These are phyloP conservation scores for Alternaria arbusti DNA, from an alignment of 2,329 filamentous ascomycete genomes.

Conservation along the genomic window DNA sequence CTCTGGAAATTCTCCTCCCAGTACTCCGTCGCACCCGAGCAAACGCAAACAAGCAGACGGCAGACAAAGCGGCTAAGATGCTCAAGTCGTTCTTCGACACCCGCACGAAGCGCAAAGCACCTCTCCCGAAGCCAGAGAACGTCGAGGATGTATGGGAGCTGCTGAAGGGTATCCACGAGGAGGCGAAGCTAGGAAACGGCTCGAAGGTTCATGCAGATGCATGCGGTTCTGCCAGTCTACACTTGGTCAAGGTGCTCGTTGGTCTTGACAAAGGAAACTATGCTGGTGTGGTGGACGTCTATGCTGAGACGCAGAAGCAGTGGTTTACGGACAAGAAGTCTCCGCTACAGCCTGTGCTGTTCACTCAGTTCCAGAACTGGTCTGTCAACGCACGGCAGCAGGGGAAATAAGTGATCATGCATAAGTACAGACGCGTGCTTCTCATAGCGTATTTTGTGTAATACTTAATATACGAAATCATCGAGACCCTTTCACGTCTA, in stretches of 20 bases:
- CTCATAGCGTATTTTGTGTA: neutral
- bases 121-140: constrained; percentile 53
- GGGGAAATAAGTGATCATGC: constrained; percentile 24
- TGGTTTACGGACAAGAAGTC: constrained; percentile 53
- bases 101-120: constrained; percentile 57
- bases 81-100: constrained; percentile 75
- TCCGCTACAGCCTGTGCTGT: constrained; percentile 52
- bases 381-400: constrained; percentile 36
- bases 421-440: neutral
- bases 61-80: constrained; percentile 74
- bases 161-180: constrained; percentile 71
- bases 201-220: constrained; percentile 76
- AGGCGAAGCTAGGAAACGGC: constrained; percentile 66
- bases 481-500: neutral
- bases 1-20: constrained; percentile 74
- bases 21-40: constrained; percentile 77
- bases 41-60: constrained; percentile 77
- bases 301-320: constrained; percentile 52
- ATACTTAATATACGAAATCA: neutral
- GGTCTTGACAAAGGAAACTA: constrained; percentile 53
- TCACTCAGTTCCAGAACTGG: constrained; percentile 58
- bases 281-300: constrained; percentile 48
- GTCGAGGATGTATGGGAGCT: constrained; percentile 60
- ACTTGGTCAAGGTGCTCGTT: constrained; percentile 69
- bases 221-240: constrained; percentile 74